Base-by-base conservation (phyloP, 2,329 filamentous ascomycete species). In the Xylaria sp. region DNA sequence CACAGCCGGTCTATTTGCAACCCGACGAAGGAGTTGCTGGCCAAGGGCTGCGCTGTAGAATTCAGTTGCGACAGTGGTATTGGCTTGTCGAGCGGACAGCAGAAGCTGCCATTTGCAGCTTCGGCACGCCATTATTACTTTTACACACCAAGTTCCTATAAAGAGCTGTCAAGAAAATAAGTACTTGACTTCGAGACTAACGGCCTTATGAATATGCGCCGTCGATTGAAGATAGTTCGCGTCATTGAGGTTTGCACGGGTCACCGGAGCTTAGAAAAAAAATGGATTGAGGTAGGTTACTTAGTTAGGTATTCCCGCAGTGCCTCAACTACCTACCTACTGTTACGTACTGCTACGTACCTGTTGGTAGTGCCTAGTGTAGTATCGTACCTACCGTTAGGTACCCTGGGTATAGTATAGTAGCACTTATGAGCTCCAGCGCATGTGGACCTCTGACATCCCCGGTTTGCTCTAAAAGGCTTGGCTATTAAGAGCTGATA, bases 101-200 rank as follows among this genome's bases (percentile, higher is more conserved):
- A 63, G 53, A 29, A 82, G 75, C 72, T 81, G 79, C 41, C 75
- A 71, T 64, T 77, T 76, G 72, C 82, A 84, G 71, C 74, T 78
- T 69, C 81, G 78, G 71, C 81, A 83, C 59, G 81, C 80, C 79
- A 85, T 83, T 72, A 58, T 54, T 54, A 47, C 47, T 35, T 49
- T 21, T 40, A 13, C 54, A 31, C 35, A 40, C 33, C 40, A 49
- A 15, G 25, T 21, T 23, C 17, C 13, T 58, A 35, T 35, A 54
- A 17, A 37, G 15, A n/a, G 27, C 25, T 10, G 21, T 21, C 10
- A 15, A 38, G 33, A 53, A 13, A 21, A 23, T 13, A 41, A 58
- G 49, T 58, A 63, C 60, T 57, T 54, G 54, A 23, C 58, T 37
- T 37, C 63, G 58, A 31, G 33, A 41, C 44, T 27, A 29, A 31